Base-by-base conservation (phyloP, 768 basidiomycete species). In the Pholiota conissans region DNA sequence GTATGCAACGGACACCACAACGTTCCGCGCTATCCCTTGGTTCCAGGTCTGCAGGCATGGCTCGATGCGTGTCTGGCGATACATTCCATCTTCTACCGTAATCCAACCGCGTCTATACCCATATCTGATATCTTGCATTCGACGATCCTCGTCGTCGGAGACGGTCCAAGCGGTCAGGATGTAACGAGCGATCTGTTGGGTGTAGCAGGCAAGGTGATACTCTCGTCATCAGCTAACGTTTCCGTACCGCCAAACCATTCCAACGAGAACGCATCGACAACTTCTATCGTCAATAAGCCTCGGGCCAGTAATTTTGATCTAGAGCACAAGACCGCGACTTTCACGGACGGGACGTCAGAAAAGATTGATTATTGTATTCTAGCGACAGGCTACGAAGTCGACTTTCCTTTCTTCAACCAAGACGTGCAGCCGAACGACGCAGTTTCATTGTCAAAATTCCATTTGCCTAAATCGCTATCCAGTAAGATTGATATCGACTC, bases 1-100 rank as follows among this genome's bases (percentile, higher is more conserved):
- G 78, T 91, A 27, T 87, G 87, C 40, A 93, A 90, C 57, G 92
- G 92, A 0, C 91, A 91, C 66, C 85, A 89, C 67, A 77, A 76
- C 39, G 63, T 79, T 8, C 92, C 92, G 1, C 80, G 82, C 18
- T 80, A 84, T 56, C 90, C 90, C 2, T 57, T 71, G 40, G 77
- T 78, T 8, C 82, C 85, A 3, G 91, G 91, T 0, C 64, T 93
- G 5, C 68, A 72, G 11, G 58, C 70, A 10, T 93, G 91, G 91
- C 63, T 86, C 1, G 68, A 68, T 1, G 62, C 71, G 3, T 74
- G 79, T 22, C 80, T 73, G 54, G 87, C 85, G 0, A 76, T 71
- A 2, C 91, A 94, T 69, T 82, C 91, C 0, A 81, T 83, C 3
- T 86, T 78, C 74, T 93, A 91, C 66, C 79, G 90, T 30, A 77